Evolutionary conservation across 208 protist genomes (phyloP).

Genomic region (Histomonas meleagridis): DNA sequence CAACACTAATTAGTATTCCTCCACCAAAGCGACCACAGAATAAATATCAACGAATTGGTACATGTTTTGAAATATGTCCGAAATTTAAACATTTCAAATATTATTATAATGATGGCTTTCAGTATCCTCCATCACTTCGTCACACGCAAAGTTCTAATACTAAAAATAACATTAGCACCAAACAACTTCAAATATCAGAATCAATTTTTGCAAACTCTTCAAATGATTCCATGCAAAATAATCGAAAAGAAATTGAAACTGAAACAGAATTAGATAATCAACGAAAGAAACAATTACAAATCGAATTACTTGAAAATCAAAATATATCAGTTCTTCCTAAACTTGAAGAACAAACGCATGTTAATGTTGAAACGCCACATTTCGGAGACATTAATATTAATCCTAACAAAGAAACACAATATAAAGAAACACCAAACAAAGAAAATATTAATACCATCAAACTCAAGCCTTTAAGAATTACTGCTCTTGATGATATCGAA

Average conservation of each 20-base stretch:
- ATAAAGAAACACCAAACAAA: too few relatives aligned
- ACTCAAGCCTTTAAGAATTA: too few relatives aligned
- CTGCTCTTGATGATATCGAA: too few relatives aligned
- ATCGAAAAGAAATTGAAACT: not conserved
- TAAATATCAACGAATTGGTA: not conserved
- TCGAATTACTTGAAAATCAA: not conserved
- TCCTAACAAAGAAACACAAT: too few relatives aligned
- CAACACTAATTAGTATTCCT: not conserved
- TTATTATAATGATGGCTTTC: not conserved
- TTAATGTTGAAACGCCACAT: too few relatives aligned
- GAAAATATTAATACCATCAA: too few relatives aligned
- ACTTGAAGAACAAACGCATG: too few relatives aligned
- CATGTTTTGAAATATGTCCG: not conserved
- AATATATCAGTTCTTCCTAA: not conserved
- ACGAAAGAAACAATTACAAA: not conserved
- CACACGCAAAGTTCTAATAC: not conserved
- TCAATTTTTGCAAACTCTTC: not conserved
- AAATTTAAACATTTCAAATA: not conserved
- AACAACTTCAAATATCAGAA: not conserved
- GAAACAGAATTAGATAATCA: not conserved
- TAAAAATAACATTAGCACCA: not conserved
- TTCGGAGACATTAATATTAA: too few relatives aligned
- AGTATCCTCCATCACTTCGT: not conserved
- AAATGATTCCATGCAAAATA: not conserved
- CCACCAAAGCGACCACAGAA: not conserved